Evolutionary conservation across 2,329 filamentous ascomycete species (phyloP), one percentile per base, ranked within the genome.

Genomic region (Coleophoma eucalyptorum): DNA sequence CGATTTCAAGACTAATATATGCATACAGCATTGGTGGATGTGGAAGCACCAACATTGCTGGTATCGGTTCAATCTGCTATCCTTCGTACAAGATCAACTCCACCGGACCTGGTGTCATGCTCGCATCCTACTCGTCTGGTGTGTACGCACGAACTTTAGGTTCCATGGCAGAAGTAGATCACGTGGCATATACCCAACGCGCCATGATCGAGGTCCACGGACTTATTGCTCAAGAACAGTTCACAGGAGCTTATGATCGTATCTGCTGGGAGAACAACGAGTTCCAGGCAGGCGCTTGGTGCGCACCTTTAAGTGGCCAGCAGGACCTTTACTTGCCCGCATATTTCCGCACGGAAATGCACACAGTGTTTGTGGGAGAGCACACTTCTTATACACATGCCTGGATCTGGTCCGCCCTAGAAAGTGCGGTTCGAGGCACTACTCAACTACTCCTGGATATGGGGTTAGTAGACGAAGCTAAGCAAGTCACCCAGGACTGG

Each of bases 341-440:
- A n/a, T 90, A 87, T 61, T 88, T 86, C 61, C 79, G 83, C 62
- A 89, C 84, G 0, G 81, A 89, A 15, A 46, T 48, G 13, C 47
- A 77, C 68, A 83, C 84, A n/a, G 80, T 89, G 33, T 87, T 88
- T 52, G 71, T 86, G 5, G 81, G 81, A 2, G 86, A 89, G 64
- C 84, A 89, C 62, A 88, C 85, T 0, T 80, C 77, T 6, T 87
- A 84, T 62, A 90, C 86, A 0, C 86, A 89, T 61, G 84, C 83
- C 1, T 89, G 84, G 84, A 85, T 87, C 46, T 78, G 79, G 32
- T 81, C 78, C 3, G 85, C 86, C 1, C 68, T 89, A 4, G 85
- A 89, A 62, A 85, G 80, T 11, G 84, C 82, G 0, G 79, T 89
- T 2, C 72, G 86, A 1, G 83, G 85, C 0, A 80, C 81, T 0